Conservation (phyloP, 768 basidiomycete species). For the Pleurotus salmoneostramineus region DNA sequence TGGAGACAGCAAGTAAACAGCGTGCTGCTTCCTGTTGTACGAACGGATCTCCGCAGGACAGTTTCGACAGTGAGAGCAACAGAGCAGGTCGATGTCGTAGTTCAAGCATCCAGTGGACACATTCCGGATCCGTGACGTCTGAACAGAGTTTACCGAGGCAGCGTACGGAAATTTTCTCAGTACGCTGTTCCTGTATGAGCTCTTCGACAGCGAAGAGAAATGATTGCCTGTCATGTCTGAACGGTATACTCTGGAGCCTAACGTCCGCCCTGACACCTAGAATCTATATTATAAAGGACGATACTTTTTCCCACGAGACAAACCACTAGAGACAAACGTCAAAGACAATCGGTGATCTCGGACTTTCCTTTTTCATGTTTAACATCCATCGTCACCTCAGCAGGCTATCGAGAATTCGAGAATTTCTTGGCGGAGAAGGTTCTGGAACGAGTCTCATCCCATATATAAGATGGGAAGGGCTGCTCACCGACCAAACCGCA, state of each 20-base stretch:
- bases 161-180: background rate
- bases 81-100: background rate
- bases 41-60: background rate
- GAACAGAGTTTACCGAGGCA: constrained; percentile 4
- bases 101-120: constrained; percentile 3
- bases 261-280: background rate
- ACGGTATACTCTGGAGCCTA: background rate
- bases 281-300: too few relatives aligned
- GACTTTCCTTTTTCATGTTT: too few relatives aligned
- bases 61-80: background rate
- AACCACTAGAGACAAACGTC: too few relatives aligned
- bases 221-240: constrained; percentile 5
- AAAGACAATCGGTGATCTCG: too few relatives aligned
- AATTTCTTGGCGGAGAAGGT: too few relatives aligned
- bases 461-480: too few relatives aligned
- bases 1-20: background rate
- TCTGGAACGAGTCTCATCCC: too few relatives aligned
- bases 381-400: too few relatives aligned
- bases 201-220: constrained; percentile 1
- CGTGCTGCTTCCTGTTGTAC: background rate
- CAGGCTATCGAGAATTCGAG: too few relatives aligned
- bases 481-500: too few relatives aligned
- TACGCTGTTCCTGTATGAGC: background rate
- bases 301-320: too few relatives aligned
- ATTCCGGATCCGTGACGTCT: background rate